phyloP scores from a whole-genome alignment of 768 basidiomycete genomes.

The Mycena leptocephala region DNA sequence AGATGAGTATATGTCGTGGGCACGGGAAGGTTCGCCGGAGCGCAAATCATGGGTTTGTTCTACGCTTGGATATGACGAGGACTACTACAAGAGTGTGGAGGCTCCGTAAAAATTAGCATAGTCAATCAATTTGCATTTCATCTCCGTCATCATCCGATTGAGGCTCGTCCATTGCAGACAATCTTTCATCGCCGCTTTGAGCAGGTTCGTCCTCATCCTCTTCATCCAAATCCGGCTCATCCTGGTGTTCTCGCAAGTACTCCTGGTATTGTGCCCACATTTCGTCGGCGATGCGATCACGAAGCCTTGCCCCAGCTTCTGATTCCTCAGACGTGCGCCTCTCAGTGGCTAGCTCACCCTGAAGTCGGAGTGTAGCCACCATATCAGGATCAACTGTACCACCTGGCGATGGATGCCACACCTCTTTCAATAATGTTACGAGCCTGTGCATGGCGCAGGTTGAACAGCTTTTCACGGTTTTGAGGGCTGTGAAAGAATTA shows the following conservation, averaged over 20 bases:
- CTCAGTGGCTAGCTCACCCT: too few species aligned
- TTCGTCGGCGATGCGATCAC: constrained; percentile 12
- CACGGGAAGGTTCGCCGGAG: background rate
- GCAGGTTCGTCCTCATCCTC: background rate
- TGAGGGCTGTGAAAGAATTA: background rate
- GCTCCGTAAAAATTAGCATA: too few species aligned
- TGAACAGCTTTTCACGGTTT: constrained; percentile 28
- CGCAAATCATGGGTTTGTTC: background rate
- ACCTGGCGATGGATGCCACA: too few species aligned
- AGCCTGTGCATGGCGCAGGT: constrained; percentile 32
- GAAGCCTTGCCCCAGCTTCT: constrained; percentile 2
- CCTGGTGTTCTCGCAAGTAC: background rate
- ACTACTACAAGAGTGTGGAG: too few species aligned
- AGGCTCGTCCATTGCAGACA: background rate
- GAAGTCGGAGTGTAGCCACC: too few species aligned
- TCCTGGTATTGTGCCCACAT: constrained; percentile 25
- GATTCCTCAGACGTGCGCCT: constrained; percentile 6
- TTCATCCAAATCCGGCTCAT: background rate
- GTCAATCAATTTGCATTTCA: too few species aligned
- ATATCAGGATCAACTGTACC: too few species aligned
- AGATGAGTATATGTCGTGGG: constrained; percentile 12
- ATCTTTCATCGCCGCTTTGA: background rate
- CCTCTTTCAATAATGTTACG: constrained; percentile 33
- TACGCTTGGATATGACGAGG: too few species aligned
- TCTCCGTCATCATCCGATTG: background rate